Evolutionary conservation across 2,329 filamentous ascomycete species (phyloP), one percentile per base, ranked within the genome.

Genomic region (Thelonectria blattea): DNA sequence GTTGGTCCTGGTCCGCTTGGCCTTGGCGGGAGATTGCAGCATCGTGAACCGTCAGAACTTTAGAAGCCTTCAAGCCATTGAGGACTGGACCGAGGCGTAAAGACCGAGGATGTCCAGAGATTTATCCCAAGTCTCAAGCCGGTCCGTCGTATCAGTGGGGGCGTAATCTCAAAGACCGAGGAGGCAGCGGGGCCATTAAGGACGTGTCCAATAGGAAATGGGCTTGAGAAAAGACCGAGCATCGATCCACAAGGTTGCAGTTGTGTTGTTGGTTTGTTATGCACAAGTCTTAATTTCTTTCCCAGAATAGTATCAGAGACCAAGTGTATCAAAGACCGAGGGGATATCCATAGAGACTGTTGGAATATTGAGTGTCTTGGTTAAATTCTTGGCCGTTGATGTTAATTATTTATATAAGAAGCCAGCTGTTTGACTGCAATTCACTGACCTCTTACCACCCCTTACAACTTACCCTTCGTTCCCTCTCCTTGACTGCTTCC

Each of bases 1-100:
- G 24, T 68, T 68, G 3, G 66, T 67, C 53, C 66, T 67, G 1
- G 66, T 68, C 7, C 66, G 54, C 18, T 65, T 68, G 0, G 42
- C 1, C 3, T 56, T 62, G 37, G 12, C 43, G 1, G 56, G 20
- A 2, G 54, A n/a, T 5, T 47, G 27, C 37, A 24, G 6, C 62
- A 63, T 66, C 11, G 32, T 34, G 9, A 10, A 34, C 32, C 3
- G 34, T 37, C 34, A 34, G 32, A 34, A 14, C 14, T 14, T 14
- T 11, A 37, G 34, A 37, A 15, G 34, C 8, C 8, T 3, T 56
- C 18, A 46, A 10, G 7, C 22, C 22, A 24, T 6, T 14, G 32
- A 66, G 58, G 58, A 64, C 56, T 63, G 58, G 58, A 64, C 56
- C 65, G 56, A 58, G 24, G 43, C 24, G 22, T 12, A 39, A 58